Base-by-base conservation (phyloP, 441 rosid species). In the Croton setiger region DNA sequence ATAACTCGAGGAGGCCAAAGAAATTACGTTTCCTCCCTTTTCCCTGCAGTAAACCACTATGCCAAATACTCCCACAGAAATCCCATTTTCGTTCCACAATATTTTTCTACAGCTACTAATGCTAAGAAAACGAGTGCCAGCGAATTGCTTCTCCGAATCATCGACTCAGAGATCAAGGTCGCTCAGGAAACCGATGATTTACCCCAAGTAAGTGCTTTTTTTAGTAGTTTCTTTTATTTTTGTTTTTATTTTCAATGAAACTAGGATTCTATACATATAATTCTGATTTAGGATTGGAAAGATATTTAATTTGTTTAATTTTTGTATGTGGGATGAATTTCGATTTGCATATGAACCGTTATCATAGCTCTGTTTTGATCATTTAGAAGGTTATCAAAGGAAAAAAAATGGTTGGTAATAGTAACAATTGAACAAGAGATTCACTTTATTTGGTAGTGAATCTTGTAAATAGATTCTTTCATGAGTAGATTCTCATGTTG, bases 101-200 rank as follows among this genome's bases (percentile, higher is more conserved):
- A 17, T 41, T 87, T 74, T 72, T 76, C 89, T 5, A 72, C 86
- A 4, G 82, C 79, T 59, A n/a, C 70, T 55, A 73, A 44, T 27
- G 66, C 79, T 27, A 74, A 18, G 63, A 84, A 78, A 74, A 67
- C 77, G 43, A 57, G 81, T 36, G 68, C 91, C 4, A 81, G 74
- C 3, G 89, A 87, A 74, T 69, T 79, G 10, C 90, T 93, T 52
- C 76, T 87, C 63, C 82, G 81, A 18, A 79, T 86, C 52, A 71
- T 93, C 37, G 90, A 88, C 14, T 74, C 82, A 3, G 96, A 89
- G 84, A 87, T 91, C 77, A 76, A 83, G 71, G 77, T 77, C 60
- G 89, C 93, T 49, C 77, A 75, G 79, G 87, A 88, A 74, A 68
- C 81, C 27, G 94, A 87, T 67, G 86, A 85, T 48, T 75, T 81